These are phyloP conservation scores for Cocos nucifera DNA, from an alignment of 176 grass and related monocot species.

Conservation along the genomic window DNA sequence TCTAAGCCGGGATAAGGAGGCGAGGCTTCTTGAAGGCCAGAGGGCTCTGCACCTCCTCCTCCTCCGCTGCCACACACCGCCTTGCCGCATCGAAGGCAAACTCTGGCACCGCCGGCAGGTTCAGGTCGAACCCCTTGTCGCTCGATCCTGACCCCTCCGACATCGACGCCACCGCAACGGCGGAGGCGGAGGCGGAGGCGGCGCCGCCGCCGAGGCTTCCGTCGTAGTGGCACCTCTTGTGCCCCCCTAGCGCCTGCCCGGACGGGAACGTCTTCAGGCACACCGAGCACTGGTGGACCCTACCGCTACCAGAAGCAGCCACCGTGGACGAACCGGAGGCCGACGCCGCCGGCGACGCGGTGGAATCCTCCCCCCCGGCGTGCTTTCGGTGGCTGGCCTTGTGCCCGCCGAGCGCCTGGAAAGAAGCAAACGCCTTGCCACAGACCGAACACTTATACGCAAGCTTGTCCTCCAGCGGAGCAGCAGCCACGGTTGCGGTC, in stretches of 20 bases:
- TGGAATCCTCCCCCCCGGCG: constrained; percentile 35
- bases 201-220: constrained; percentile 26
- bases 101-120: constrained; percentile 73
- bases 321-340: constrained; percentile 22
- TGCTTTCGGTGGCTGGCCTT: constrained; percentile 80
- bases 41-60: constrained; percentile 96
- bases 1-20: constrained; percentile 50
- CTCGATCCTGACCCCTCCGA: constrained; percentile 61
- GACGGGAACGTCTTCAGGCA: constrained; percentile 80
- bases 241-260: constrained; percentile 87
- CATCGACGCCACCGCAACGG: not conserved
- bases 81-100: constrained; percentile 26
- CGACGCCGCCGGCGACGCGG: constrained; percentile 30
- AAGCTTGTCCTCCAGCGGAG: not conserved
- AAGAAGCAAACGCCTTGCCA: constrained; percentile 79
- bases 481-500: constrained; percentile 1
- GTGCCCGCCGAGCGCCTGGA: constrained; percentile 92
- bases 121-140: constrained; percentile 72
- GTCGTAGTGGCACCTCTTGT: constrained; percentile 98
- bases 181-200: not conserved
- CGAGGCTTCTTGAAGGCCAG: constrained; percentile 92
- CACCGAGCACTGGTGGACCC: constrained; percentile 78
- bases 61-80: constrained; percentile 42
- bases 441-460: constrained; percentile 85
- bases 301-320: constrained; percentile 4